Base-by-base conservation (phyloP, 2,329 filamentous ascomycete species). In the Shiraia sp. region DNA sequence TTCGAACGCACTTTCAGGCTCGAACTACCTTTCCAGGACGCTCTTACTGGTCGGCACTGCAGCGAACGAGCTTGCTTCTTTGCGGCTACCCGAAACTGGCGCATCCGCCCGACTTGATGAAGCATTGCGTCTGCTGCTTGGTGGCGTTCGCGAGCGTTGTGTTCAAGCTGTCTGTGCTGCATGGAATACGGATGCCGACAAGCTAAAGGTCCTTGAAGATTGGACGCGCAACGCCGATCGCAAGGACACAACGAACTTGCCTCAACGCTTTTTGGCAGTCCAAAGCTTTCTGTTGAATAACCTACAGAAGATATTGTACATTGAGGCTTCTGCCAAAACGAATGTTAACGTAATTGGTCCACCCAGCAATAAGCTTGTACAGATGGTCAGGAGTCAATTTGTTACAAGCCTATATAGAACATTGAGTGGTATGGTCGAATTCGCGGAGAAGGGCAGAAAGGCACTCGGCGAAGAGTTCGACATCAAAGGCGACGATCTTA, bases 261-360 rank as follows among this genome's bases (percentile, higher is more conserved):
- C 95, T 0, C 80, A 83, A 2, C 84, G 86, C 39, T 96, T 99
- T 68, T 78, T 88, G 12, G 82, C 87, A 0, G 95, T 96, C 61
- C 91, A 97, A 62, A 87, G 85, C 40, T 81, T 87, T 6, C 77
- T 99, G 10, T 75, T 99, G 14, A 79, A 78, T 1, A 90, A 91
- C 40, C 87, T 97, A 83, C 93, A 99, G 69, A 95, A 92, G 73
- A 95, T 97, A 39, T 77, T 96, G 19, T 99, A 96, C 66, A 85
- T 99, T 30, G 92, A 96, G 53, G 88, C 89, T 15, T 87, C 85
- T 75, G 81, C 79, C 31, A 90, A 88, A 68, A 79, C 86, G 7
- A 80, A 85, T 4, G 82, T 89, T 10, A 86, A 93, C 59, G 90
- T 99, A 51, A 84, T 97, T 42, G 80, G 87, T 16, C 86, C 92